Conservation (phyloP, 371 early-diverging fungal genomes). For the Thermomucor indicae-seudaticae region DNA sequence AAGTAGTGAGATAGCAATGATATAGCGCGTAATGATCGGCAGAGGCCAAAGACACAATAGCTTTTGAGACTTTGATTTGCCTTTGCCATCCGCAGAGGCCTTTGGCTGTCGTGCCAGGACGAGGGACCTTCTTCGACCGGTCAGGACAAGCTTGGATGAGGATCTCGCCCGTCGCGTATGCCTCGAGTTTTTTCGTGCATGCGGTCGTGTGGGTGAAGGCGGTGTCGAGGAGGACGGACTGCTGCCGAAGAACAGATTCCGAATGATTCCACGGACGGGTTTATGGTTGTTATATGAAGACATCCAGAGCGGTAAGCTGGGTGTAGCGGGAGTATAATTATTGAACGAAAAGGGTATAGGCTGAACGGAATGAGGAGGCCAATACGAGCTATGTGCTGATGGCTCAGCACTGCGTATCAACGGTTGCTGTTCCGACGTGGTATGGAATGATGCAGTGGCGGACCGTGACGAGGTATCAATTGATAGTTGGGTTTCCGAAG, state of each 20-base stretch:
- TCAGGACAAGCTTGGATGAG: background rate
- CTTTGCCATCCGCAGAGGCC: constrained; percentile 6
- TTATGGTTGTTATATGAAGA: constrained; percentile 6
- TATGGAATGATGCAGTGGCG: background rate
- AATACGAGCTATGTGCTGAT: background rate
- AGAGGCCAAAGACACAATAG: constrained; percentile 47
- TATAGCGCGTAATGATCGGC: constrained; percentile 44
- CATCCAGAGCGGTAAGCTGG: constrained; percentile 11
- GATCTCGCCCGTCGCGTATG: constrained; percentile 18
- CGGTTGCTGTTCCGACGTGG: background rate
- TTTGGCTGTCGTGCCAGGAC: background rate
- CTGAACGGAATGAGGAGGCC: constrained; percentile 9
- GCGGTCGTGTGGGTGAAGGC: constrained; percentile 5
- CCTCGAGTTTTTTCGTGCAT: constrained; percentile 24
- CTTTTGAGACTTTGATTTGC: constrained; percentile 35
- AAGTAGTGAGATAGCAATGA: constrained; percentile 30
- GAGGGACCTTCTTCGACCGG: background rate
- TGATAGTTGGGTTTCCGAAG: background rate
- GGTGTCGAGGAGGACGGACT: constrained; percentile 16
- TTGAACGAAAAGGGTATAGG: constrained; percentile 9
- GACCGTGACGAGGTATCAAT: background rate
- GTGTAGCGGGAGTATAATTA: constrained; percentile 10
- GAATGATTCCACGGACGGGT: constrained; percentile 9
- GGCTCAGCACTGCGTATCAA: background rate
- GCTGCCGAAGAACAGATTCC: constrained; percentile 8